A percentile compares a stretch with the other conserved stretches of the same genome.
These are phyloP conservation scores for Globisporangium paroecandrum DNA, from an alignment of 352 stramenopile genomes.

Conservation along the genomic window DNA sequence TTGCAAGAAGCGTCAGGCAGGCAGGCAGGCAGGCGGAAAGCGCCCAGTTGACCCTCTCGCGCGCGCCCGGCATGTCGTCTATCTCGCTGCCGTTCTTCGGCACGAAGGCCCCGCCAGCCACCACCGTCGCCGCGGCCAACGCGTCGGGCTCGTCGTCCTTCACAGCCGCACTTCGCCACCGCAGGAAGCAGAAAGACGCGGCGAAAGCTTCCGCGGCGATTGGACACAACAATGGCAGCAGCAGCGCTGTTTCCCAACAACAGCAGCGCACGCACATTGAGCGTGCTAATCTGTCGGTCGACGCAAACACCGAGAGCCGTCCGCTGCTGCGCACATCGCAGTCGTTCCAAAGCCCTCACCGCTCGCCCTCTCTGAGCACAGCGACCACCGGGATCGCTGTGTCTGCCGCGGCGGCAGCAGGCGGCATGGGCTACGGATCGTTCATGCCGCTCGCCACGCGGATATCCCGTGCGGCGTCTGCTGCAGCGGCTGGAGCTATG, in stretches of 20 bases:
- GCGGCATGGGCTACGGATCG: slow-evolving; percentile 16
- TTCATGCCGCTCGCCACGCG: slow-evolving; percentile 9
- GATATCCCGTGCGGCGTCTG: slow-evolving; percentile 14
- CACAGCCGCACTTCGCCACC: slow-evolving; percentile 16
- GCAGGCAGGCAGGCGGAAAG: background rate
- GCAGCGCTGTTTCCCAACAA: background rate
- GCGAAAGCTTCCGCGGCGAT: background rate
- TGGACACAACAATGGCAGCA: background rate
- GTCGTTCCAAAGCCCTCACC: background rate
- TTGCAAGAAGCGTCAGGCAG: background rate
- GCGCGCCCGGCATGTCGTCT: slow-evolving; percentile 10
- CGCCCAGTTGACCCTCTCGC: background rate
- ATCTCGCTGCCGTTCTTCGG: slow-evolving; percentile 18
- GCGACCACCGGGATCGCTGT: slow-evolving; percentile 6
- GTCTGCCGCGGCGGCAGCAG: slow-evolving; percentile 3
- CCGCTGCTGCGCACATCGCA: background rate
- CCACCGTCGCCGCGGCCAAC: background rate
- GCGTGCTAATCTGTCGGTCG: background rate
- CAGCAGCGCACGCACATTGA: background rate
- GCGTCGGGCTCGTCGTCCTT: slow-evolving; percentile 14
- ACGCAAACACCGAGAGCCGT: background rate
- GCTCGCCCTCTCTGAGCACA: background rate
- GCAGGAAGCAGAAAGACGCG: slow-evolving; percentile 16
- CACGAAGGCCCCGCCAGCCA: background rate
- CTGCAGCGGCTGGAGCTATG: slow-evolving; percentile 7